Evolutionary conservation across 208 protist species (phyloP).

Genomic region (Angomonas ambiguus): DNA sequence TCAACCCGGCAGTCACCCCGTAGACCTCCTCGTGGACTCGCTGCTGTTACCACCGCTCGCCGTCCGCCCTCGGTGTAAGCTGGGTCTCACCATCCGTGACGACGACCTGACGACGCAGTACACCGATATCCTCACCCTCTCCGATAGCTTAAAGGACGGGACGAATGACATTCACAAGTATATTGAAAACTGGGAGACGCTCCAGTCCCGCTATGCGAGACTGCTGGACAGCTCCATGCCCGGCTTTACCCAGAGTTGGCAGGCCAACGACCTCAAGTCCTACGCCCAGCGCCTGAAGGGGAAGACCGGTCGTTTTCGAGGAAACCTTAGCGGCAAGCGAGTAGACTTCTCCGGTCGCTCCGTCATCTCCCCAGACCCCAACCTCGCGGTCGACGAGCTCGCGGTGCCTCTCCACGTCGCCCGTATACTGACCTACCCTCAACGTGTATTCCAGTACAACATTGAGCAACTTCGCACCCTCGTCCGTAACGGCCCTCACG

Average conservation of each 20-base stretch:
- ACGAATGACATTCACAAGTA: conserved; percentile 66
- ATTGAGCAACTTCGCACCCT: conserved; percentile 86
- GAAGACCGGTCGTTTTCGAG: conserved; percentile 98
- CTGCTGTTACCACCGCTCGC: conserved; percentile 96
- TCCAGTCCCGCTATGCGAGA: conserved; percentile 93
- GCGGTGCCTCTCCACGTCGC: conserved; percentile 97
- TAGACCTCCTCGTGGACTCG: conserved; percentile 91
- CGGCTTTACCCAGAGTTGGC: conserved; percentile 65
- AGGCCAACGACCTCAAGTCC: conserved; percentile 70
- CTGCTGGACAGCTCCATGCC: conserved; percentile 81
- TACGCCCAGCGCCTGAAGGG: conserved; percentile 98
- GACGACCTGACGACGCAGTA: conserved; percentile 99
- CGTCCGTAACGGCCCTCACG: conserved; percentile 95
- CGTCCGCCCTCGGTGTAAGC: conserved; percentile 95
- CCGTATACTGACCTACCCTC: conserved; percentile 97
- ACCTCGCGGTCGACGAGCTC: conserved; percentile 97
- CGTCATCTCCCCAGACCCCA: conserved; percentile 99
- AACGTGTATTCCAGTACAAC: conserved; percentile 95
- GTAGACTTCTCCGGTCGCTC: conserved; percentile 99
- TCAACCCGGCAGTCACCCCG: conserved; percentile 63
- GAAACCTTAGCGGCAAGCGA: conserved; percentile 99
- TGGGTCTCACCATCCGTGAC: conserved; percentile 85
- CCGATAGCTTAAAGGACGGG: conserved; percentile 75
- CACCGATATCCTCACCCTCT: conserved; percentile 87
- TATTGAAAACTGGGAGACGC: conserved; percentile 95